phyloP scores from a whole-genome alignment of 345 rosid genomes.

The Toxicodendron radicans region DNA sequence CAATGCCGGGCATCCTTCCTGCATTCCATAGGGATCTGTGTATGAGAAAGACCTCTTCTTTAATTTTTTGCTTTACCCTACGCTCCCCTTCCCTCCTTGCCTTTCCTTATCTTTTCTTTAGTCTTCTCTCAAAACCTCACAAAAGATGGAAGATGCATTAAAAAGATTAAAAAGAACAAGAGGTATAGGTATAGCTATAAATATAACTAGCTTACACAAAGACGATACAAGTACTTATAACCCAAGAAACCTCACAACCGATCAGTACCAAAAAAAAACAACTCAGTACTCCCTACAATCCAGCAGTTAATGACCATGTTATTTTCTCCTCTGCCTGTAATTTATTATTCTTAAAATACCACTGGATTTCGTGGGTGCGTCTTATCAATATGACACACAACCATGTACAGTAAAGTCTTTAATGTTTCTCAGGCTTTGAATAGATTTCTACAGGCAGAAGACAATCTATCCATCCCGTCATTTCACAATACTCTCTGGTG shows the following conservation, averaged over 20 bases:
- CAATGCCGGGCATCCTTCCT: conserved; percentile 59
- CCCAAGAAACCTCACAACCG: conserved; percentile 12
- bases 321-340: not conserved
- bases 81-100: conserved; percentile 20
- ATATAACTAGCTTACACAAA: too few relatives aligned
- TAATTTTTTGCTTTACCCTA: conserved; percentile 39
- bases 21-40: conserved; percentile 98
- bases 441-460: conserved; percentile 9
- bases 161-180: not conserved
- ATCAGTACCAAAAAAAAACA: too few relatives aligned
- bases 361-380: conserved; percentile 21
- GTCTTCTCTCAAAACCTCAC: not conserved
- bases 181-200: not conserved
- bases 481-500: conserved; percentile 21
- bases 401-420: not conserved
- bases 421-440: conserved; percentile 13
- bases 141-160: conserved; percentile 7
- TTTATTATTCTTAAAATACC: not conserved
- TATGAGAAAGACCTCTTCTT: conserved; percentile 80
- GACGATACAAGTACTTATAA: not conserved
- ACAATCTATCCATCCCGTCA: conserved; percentile 25
- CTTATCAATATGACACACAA: not conserved
- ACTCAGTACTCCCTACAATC: conserved; percentile 28
- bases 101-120: conserved; percentile 4
- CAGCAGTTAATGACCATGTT: conserved; percentile 33